A percentile compares a stretch with the other conserved stretches of the same genome.
Evolutionary conservation across 2,329 filamentous ascomycete species (phyloP).

Genomic region (Hortaea sp.): DNA sequence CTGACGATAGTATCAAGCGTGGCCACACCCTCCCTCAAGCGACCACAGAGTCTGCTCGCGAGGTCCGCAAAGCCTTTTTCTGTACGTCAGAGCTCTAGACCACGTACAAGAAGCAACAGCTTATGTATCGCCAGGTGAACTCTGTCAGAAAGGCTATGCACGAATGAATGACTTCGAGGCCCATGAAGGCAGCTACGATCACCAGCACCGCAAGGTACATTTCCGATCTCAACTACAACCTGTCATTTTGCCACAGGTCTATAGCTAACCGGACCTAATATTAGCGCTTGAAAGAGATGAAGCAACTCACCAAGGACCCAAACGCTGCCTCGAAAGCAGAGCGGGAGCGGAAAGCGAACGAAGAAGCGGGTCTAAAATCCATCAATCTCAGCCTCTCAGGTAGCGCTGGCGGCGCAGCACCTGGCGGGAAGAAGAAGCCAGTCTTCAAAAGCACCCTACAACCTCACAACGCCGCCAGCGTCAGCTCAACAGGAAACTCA

Average conservation of each 20-base stretch:
- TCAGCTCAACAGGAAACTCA: not conserved
- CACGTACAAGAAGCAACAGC: not conserved
- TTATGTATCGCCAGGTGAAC: conserved; percentile 40
- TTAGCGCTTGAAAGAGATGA: conserved; percentile 71
- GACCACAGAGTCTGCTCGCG: conserved; percentile 55
- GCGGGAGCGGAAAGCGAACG: conserved; percentile 47
- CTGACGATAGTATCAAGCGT: not conserved
- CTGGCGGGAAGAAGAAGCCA: conserved; percentile 21
- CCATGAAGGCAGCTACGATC: conserved; percentile 88
- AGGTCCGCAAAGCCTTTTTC: conserved; percentile 71
- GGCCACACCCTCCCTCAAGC: conserved; percentile 17
- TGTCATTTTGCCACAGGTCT: not conserved
- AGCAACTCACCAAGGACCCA: conserved; percentile 67
- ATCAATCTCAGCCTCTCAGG: conserved; percentile 30
- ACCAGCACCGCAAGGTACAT: conserved; percentile 72
- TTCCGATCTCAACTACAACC: not conserved
- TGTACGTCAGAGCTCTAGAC: conserved; percentile 33
- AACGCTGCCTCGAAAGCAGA: conserved; percentile 54
- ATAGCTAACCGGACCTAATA: not conserved
- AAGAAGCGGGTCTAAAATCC: conserved; percentile 50
- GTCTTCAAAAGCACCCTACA: conserved; percentile 22
- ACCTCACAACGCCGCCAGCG: conserved; percentile 11
- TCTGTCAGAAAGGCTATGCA: conserved; percentile 89
- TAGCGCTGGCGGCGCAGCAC: not conserved
- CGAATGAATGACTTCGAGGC: conserved; percentile 95